phyloP scores from a whole-genome alignment of 352 stramenopile species.

The Thalassiosira gravida region DNA sequence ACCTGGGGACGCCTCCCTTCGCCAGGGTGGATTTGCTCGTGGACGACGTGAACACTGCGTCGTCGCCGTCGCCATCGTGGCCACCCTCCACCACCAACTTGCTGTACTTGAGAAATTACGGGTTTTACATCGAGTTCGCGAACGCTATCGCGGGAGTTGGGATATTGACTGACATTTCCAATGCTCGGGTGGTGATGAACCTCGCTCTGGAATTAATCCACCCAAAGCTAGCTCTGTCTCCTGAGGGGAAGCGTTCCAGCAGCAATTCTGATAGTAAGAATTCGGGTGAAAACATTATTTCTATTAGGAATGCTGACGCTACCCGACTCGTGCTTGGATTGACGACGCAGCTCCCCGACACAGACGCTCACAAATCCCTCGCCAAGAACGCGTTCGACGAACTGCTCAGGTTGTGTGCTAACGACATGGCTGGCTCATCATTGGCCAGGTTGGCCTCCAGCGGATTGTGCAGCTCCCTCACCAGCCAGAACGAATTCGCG shows the following conservation, averaged over 20 bases:
- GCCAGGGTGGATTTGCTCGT: slow-evolving; percentile 34
- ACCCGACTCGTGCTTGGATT: slow-evolving; percentile 76
- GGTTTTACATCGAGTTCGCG: slow-evolving; percentile 75
- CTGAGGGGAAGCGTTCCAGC: slow-evolving; percentile 33
- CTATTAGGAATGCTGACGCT: slow-evolving; percentile 81
- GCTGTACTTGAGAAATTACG: slow-evolving; percentile 55
- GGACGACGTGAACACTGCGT: slow-evolving; percentile 32
- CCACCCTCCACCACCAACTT: slow-evolving; percentile 44
- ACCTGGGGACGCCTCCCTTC: slow-evolving; percentile 41
- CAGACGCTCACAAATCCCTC: slow-evolving; percentile 53
- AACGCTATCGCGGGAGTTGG: slow-evolving; percentile 68
- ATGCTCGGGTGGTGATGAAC: slow-evolving; percentile 65
- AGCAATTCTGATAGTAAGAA: slow-evolving; percentile 47
- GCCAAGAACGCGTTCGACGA: slow-evolving; percentile 68
- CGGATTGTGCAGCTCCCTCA: slow-evolving; percentile 77
- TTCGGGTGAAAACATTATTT: slow-evolving; percentile 36
- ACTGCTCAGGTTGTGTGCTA: slow-evolving; percentile 61
- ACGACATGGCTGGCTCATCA: slow-evolving; percentile 72
- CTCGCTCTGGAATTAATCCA: slow-evolving; percentile 78
- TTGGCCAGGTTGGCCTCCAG: slow-evolving; percentile 75
- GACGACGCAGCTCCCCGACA: slow-evolving; percentile 60
- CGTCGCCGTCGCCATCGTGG: slow-evolving; percentile 11
- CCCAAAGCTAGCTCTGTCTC: slow-evolving; percentile 56
- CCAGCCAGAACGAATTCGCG: slow-evolving; percentile 74
- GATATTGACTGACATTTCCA: slow-evolving; percentile 59